Conservation (phyloP, 805 yeast genomes). For the Teunomyces stri region DNA sequence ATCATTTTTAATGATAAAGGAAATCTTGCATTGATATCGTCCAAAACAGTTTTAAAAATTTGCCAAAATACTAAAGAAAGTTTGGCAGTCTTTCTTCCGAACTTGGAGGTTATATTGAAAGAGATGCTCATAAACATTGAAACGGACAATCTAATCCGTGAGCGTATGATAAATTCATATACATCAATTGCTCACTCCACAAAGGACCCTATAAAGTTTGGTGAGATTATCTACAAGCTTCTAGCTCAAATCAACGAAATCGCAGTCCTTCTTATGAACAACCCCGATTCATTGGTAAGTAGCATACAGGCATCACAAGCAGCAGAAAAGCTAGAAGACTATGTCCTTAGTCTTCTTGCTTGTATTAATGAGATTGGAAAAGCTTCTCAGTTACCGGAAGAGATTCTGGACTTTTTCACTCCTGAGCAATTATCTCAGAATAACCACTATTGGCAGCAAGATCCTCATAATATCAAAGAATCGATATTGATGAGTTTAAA, state of each 20-base stretch:
- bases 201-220: conserved; percentile 40
- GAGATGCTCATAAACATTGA: conserved; percentile 44
- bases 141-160: conserved; percentile 49
- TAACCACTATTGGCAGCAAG: conserved; percentile 46
- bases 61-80: conserved; percentile 52
- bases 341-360: conserved; percentile 53
- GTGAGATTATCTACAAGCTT: conserved; percentile 19
- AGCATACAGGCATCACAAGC: conserved; percentile 6
- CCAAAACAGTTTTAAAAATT: conserved; percentile 55
- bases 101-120: conserved; percentile 46
- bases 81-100: conserved; percentile 42
- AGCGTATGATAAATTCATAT: conserved; percentile 59
- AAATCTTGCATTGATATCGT: conserved; percentile 36
- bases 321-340: conserved; percentile 37
- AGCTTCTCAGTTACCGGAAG: conserved; percentile 62
- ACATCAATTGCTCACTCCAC: conserved; percentile 60
- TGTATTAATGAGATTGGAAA: conserved; percentile 72
- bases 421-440: conserved; percentile 26
- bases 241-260: conserved; percentile 17
- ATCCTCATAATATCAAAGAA: conserved; percentile 45
- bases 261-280: conserved; percentile 7
- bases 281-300: conserved; percentile 4
- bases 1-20: conserved; percentile 25
- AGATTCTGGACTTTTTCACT: conserved; percentile 38
- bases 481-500: conserved; percentile 41